Conservation (phyloP, 2,329 filamentous ascomycete species). For the Dothistroma septosporum region DNA sequence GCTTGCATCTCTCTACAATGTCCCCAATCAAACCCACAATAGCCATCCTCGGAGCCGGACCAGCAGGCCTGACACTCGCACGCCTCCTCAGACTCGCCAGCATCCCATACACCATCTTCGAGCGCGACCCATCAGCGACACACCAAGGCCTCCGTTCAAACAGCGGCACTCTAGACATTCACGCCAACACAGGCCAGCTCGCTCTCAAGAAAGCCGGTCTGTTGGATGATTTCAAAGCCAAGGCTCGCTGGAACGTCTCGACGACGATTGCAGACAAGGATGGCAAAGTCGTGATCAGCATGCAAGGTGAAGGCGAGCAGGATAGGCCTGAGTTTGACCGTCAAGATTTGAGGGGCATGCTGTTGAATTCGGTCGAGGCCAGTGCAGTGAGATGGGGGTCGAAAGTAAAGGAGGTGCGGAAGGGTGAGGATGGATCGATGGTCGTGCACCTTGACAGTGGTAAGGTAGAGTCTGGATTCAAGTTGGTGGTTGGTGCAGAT, state of each 20-base stretch:
- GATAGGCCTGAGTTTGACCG: constrained; percentile 43
- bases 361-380: constrained; percentile 36
- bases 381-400: constrained; percentile 36
- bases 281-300: constrained; percentile 17
- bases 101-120: constrained; percentile 26
- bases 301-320: constrained; percentile 25
- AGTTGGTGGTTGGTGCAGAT: constrained; percentile 48
- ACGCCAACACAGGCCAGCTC: constrained; percentile 28
- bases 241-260: constrained; percentile 28
- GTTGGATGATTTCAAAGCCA: constrained; percentile 26
- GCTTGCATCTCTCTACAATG: neutral
- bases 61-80: constrained; percentile 28
- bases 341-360: constrained; percentile 33
- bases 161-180: constrained; percentile 32
- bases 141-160: constrained; percentile 14
- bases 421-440: constrained; percentile 18
- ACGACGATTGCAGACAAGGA: constrained; percentile 17
- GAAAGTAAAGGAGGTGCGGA: constrained; percentile 23
- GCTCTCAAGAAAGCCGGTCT: constrained; percentile 32
- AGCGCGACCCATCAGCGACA: constrained; percentile 11
- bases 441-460: constrained; percentile 33
- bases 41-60: constrained; percentile 32
- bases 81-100: constrained; percentile 22
- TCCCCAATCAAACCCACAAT: constrained; percentile 14
- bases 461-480: constrained; percentile 35